Evolutionary conservation across 257 asterid genomes (phyloP), one percentile per base, ranked within the genome.

Genomic region (Fraxinus pennsylvanica): DNA sequence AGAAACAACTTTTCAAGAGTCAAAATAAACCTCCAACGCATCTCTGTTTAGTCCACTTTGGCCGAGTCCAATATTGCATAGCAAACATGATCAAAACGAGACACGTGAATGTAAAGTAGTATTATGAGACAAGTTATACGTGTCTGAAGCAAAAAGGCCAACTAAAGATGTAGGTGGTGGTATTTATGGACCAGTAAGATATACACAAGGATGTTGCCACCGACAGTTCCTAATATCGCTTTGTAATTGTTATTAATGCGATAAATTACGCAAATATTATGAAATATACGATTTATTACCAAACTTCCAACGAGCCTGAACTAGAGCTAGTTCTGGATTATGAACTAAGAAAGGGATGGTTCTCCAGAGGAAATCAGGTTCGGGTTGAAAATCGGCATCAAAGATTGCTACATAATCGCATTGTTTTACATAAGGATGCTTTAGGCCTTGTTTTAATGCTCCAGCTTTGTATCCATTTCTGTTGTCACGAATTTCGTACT

Each of bases 391-490:
- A 85, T 95, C 99, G 0, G 99, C 99, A 59, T 95, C 97, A 39
- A 95, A 90, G 4, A 95, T 95, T 0, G 91, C 99, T 1, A 95
- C 99, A 71, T 74, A 91, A 43, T 95, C 98, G 29, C 99, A 95
- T 57, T 89, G 91, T 65, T 90, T 95, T 17, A 89, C 97, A 61
- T 95, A 95, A 4, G 88, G 19, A 72, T 87, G 97, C 19, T 79
- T 91, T 38, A 95, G 84, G 3, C 99, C 99, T 78, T 90, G 85
- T 72, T 95, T 95, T 2, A 95, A 82, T 1, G 99, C 99, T 27
- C 99, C 99, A 1, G 99, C 96, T 90, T 95, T 95, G 89, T 95
- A 95, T 3, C 99, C 99, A 76, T 84, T 90, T 65, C 99, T 84
- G 81, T 90, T 95, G 87, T 90, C 93, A 8, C 99, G 88, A 68